Evolutionary conservation across 1,139 yeast species (phyloP).

Genomic region (Magnusiomyces sp.): DNA sequence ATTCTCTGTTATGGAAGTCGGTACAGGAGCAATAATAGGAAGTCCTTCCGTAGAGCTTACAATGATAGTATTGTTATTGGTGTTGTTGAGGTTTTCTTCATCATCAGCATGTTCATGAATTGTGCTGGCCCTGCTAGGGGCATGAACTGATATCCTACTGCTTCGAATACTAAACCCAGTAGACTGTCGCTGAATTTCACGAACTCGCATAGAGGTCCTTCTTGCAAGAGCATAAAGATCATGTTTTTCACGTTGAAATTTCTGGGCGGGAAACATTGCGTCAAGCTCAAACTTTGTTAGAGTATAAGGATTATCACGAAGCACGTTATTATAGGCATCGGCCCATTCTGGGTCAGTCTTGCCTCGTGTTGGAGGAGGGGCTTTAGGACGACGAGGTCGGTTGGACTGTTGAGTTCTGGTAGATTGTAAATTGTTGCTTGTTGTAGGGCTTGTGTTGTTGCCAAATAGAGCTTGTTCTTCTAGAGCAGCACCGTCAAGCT

Average conservation of each 20-base stretch:
- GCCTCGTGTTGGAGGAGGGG: slow-evolving; percentile 6
- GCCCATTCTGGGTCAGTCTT: slow-evolving; percentile 5
- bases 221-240: slow-evolving; percentile 5
- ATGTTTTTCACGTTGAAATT: slow-evolving; percentile 5
- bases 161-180: neutral
- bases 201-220: slow-evolving; percentile 1
- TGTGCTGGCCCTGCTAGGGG: neutral
- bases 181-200: slow-evolving; percentile 1
- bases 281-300: slow-evolving; percentile 6
- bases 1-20: neutral
- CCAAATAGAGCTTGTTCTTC: neutral
- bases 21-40: too few species aligned
- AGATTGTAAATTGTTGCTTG: neutral
- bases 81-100: neutral
- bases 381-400: neutral
- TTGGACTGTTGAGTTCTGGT: slow-evolving; percentile 1
- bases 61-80: neutral
- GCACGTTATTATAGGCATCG: slow-evolving; percentile 4
- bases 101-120: neutral
- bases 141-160: too few species aligned
- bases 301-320: slow-evolving; percentile 5
- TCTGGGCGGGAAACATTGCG: slow-evolving; percentile 10
- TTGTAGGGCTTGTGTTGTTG: neutral
- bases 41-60: neutral
- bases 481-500: too few species aligned